Evolutionary conservation across 192 early-diverging fungal genomes (phyloP).

Genomic region (Linnemannia exigua): DNA sequence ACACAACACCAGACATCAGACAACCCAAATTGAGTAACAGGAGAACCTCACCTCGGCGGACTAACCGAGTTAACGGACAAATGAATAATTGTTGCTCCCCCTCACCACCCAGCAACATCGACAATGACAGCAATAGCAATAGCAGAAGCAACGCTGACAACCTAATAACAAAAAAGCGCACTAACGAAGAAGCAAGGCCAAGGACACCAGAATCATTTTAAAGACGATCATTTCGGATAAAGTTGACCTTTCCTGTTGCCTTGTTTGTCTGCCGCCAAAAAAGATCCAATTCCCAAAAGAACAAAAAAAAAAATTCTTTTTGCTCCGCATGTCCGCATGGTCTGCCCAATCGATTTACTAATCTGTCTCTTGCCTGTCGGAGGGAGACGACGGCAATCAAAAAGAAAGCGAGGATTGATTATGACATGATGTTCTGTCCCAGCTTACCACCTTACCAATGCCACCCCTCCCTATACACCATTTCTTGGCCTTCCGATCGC

Average conservation of each 20-base stretch:
- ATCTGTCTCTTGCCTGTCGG: neutral
- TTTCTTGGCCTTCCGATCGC: neutral
- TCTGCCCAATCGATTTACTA: slow-evolving; percentile 3
- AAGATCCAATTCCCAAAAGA: neutral
- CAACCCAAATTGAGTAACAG: too few species aligned
- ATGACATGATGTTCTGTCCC: neutral
- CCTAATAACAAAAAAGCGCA: neutral
- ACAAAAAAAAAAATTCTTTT: slow-evolving; percentile 4
- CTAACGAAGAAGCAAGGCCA: neutral
- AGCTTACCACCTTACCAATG: neutral
- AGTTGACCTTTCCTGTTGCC: neutral
- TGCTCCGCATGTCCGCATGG: slow-evolving; percentile 7
- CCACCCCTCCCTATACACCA: neutral
- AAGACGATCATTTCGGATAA: slow-evolving; percentile 3
- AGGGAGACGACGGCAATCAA: neutral
- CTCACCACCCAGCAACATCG: too few species aligned
- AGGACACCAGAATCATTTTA: neutral
- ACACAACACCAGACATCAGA: neutral
- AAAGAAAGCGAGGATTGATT: neutral
- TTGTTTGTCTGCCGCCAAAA: neutral
- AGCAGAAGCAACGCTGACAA: neutral
- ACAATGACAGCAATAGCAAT: neutral
- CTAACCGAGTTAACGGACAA: neutral
- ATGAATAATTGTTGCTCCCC: neutral
- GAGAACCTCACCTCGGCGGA: neutral